Base-by-base conservation (phyloP, 768 basidiomycete genomes). In the Terana coerulea region DNA sequence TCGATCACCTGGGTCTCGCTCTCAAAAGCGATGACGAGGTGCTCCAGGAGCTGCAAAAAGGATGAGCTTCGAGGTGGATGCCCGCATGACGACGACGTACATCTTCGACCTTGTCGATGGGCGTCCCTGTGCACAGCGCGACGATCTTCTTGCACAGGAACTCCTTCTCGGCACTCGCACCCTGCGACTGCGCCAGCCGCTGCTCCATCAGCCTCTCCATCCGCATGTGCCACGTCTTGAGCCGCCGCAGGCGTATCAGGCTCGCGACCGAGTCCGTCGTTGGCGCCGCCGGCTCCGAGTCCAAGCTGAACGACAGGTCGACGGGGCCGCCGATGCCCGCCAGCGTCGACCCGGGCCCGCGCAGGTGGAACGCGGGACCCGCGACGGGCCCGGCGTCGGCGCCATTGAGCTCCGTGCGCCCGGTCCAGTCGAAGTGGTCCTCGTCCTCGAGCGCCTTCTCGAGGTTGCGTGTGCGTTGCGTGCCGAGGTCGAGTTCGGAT, bases 61-160 rank as follows among this genome's bases (percentile, higher is more conserved):
- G 30, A 22, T 21, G 6, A 26, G 12, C 30, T 37, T 9, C 37
- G 9, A 37, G 9, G 5, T 15, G 8, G 47, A 54, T 17, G 39
- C n/a, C n/a, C n/a, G n/a, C n/a, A n/a, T 19, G 15, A 24, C 29
- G 9, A 25, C 24, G 25, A 78, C 86, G 76, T 66, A 95, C 94
- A 63, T 84, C 84, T 66, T 97, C 95, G 46, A 98, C 88, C 67
- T 86, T 84, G 61, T 95, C 92, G 39, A 89, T 76, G 2, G 88
- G 81, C 41, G 94, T 84, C 19, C 89, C 88, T 3, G 91, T 89
- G 66, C 91, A 95, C 35, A 94, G 72, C 12, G 92, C 84, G 22
- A 99, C 86, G 54, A 98, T 85, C 71, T 84, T 94, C 70, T 89
- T 86, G 72, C 91, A 95, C 67, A 93, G 86, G 61, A 88, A 86